phyloP scores from a whole-genome alignment of 345 rosid species.

The Raphanus sativus region DNA sequence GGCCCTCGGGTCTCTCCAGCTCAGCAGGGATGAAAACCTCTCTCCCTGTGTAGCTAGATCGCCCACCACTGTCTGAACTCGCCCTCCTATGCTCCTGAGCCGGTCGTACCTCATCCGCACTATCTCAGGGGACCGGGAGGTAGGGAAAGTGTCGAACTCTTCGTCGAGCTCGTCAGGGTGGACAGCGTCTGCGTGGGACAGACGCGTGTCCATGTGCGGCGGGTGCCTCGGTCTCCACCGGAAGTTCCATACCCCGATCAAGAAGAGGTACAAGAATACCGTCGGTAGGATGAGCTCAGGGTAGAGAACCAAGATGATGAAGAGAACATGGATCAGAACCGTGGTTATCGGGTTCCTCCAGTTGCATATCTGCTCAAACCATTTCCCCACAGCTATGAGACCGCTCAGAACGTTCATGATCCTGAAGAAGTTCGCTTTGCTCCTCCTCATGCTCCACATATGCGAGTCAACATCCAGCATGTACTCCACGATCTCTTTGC shows the following conservation, averaged over 20 bases:
- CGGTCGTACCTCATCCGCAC: slow-evolving; percentile 91
- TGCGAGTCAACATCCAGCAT: slow-evolving; percentile 99
- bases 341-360: slow-evolving; percentile 97
- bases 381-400: slow-evolving; percentile 71
- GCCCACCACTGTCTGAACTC: slow-evolving; percentile 93
- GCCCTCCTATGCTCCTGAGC: slow-evolving; percentile 83
- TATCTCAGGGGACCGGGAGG: slow-evolving; percentile 62
- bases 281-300: slow-evolving; percentile 95
- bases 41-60: slow-evolving; percentile 96
- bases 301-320: slow-evolving; percentile 73
- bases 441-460: slow-evolving; percentile 99
- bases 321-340: slow-evolving; percentile 75
- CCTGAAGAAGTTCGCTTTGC: slow-evolving; percentile 74
- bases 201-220: slow-evolving; percentile 91
- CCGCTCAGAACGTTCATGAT: slow-evolving; percentile 61
- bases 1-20: slow-evolving; percentile 99
- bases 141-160: slow-evolving; percentile 91
- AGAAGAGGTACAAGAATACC: slow-evolving; percentile 79
- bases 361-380: slow-evolving; percentile 91
- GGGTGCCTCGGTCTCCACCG: slow-evolving; percentile 93
- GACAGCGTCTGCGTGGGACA: slow-evolving; percentile 83
- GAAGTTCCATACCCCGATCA: slow-evolving; percentile 90
- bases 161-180: slow-evolving; percentile 95
- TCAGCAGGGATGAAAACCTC: slow-evolving; percentile 73
- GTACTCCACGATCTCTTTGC: slow-evolving; percentile 91